Evolutionary conservation across 495 filamentous ascomycete species (phyloP).

Genomic region (Penicillium antarcticum): DNA sequence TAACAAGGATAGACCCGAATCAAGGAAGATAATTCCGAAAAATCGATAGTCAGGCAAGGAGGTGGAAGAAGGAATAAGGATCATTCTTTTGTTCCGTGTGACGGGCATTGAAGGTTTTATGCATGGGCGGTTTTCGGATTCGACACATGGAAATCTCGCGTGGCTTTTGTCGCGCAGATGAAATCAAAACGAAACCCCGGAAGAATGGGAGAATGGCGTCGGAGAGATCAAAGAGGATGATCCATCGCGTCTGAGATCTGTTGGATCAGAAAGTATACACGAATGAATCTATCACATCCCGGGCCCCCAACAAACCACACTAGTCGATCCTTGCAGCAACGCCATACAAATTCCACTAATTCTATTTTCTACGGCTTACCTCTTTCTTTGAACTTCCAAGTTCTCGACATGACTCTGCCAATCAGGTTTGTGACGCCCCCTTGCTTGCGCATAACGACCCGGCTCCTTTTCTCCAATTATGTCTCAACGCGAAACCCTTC

Average conservation of each 20-base stretch:
- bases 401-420: no score
- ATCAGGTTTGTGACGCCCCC: not conserved
- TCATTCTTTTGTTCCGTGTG: constrained; percentile 3
- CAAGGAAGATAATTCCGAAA: not conserved
- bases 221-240: not conserved
- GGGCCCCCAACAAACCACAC: not conserved
- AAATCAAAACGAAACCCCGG: not conserved
- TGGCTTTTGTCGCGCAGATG: constrained; percentile 17
- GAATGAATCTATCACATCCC: not conserved
- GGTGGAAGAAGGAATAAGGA: constrained; percentile 2
- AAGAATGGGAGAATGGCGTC: not conserved
- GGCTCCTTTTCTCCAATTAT: not conserved
- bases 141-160: constrained; percentile 19
- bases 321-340: not conserved
- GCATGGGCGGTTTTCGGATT: constrained; percentile 10
- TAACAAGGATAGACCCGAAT: not conserved
- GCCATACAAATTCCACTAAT: no score
- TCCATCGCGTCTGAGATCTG: not conserved
- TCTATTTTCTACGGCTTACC: not conserved
- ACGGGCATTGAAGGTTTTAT: constrained; percentile 15
- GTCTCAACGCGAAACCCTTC: not conserved
- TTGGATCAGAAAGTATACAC: not conserved
- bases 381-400: not conserved
- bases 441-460: not conserved
- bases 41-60: constrained; percentile 2